phyloP scores from a whole-genome alignment of 768 basidiomycete genomes.

The Sporobolomyces phaffii region DNA sequence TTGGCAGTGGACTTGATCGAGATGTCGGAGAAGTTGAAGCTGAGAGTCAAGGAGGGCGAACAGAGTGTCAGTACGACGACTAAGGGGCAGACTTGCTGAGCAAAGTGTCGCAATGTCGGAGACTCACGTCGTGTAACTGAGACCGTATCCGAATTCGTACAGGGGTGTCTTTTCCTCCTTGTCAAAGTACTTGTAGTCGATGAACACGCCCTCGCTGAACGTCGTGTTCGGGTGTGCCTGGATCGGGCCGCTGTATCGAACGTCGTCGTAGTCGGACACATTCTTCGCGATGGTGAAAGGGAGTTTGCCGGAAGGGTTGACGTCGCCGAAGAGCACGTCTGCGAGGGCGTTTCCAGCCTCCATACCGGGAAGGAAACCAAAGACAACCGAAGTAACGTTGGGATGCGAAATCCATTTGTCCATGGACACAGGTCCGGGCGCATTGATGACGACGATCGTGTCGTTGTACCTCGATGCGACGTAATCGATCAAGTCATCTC shows the following conservation, averaged over 20 bases:
- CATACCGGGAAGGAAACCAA: conserved; percentile 46
- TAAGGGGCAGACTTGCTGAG: too few relatives aligned
- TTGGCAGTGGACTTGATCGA: conserved; percentile 2
- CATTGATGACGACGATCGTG: conserved; percentile 38
- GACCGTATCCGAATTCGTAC: conserved; percentile 45
- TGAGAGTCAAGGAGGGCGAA: not conserved
- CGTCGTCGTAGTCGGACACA: conserved; percentile 45
- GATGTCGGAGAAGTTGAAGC: conserved; percentile 43
- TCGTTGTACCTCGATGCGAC: conserved; percentile 41
- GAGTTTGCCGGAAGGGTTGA: conserved; percentile 58
- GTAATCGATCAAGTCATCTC: conserved; percentile 42
- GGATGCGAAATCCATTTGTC: conserved; percentile 53
- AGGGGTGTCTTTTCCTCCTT: conserved; percentile 26
- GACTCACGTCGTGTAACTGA: conserved; percentile 35
- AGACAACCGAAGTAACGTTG: conserved; percentile 10
- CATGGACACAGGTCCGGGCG: conserved; percentile 53
- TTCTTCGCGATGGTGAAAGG: conserved; percentile 44
- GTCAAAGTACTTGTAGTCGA: conserved; percentile 45
- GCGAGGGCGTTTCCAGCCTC: conserved; percentile 58
- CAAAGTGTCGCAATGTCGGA: conserved; percentile 17
- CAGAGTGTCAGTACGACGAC: too few relatives aligned
- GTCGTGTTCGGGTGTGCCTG: conserved; percentile 12
- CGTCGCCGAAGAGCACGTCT: conserved; percentile 59
- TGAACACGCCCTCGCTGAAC: conserved; percentile 43
- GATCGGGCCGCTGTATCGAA: conserved; percentile 11